Conservation (phyloP, 2,329 filamentous ascomycete genomes). For the Colletotrichum spinosum region DNA sequence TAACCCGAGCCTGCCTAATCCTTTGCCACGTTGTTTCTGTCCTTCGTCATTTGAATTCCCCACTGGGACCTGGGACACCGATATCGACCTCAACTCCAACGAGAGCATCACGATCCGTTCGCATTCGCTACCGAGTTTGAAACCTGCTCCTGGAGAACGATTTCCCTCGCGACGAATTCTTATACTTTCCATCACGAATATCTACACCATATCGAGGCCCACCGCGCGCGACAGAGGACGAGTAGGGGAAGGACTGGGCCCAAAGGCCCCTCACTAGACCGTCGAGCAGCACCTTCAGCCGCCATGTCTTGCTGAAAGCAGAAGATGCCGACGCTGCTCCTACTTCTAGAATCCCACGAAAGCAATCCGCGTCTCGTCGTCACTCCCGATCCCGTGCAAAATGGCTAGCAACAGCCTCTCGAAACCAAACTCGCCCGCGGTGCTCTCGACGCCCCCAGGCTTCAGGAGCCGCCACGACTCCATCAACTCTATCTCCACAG, state of each 20-base stretch:
- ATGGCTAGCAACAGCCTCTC: conserved; percentile 47
- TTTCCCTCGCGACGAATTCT: neutral
- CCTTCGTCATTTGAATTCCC: conserved; percentile 24
- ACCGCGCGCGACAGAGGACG: conserved; percentile 3
- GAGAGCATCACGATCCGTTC: conserved; percentile 11
- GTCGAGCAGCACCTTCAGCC: neutral
- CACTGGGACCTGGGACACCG: conserved; percentile 2
- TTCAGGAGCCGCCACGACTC: conserved; percentile 53
- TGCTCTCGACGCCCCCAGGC: conserved; percentile 46
- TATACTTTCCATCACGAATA: conserved; percentile 10
- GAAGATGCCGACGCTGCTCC: conserved; percentile 21
- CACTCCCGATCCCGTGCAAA: conserved; percentile 17
- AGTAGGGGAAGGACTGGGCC: conserved; percentile 15
- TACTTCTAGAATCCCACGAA: conserved; percentile 16
- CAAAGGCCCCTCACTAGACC: conserved; percentile 2
- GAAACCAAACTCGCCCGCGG: conserved; percentile 46
- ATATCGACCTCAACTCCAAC: conserved; percentile 8
- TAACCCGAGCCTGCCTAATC: conserved; percentile 11
- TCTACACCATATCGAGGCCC: conserved; percentile 2
- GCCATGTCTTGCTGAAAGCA: conserved; percentile 24
- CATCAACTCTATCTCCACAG: conserved; percentile 54
- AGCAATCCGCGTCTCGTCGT: conserved; percentile 7
- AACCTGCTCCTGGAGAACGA: conserved; percentile 1
- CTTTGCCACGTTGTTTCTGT: conserved; percentile 29
- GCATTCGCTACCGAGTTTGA: neutral